Base-by-base conservation (phyloP, 257 asterid species). In the Fraxinus quadrangulata region DNA sequence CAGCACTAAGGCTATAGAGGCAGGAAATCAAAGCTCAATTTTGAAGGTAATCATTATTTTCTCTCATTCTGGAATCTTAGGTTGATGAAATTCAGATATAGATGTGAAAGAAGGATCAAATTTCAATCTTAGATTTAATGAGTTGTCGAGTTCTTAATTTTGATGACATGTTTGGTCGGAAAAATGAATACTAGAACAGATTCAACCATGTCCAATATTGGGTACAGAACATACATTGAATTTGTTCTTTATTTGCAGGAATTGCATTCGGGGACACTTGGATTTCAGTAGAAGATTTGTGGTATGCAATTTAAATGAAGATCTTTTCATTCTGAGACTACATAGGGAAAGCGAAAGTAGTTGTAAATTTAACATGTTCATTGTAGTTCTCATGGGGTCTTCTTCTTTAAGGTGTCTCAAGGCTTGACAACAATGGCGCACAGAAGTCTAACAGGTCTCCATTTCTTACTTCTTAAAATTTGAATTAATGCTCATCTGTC, bases 261-360 rank as follows among this genome's bases (percentile, higher is more conserved):
- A 30, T 36, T 34, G 96, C 92, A 71, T 83, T 95, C 82, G 99
- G 99, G 51, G 93, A 89, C 78, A 85, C 94, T n/a, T 96, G 98
- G 99, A 96, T 93, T 70, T 96, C 99, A 75, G 97, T 98, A 6
- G 98, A 90, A 82, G 98, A 96, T 88, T 96, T 87, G 92, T 88
- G 91, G 99, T 96, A 85, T 65, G 4, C 45, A 14, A 4, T 30
- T 21, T 7, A 45, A 54, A 61, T 56, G 42, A 39, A 36, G 31
- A 37, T 66, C 1, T 71, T 68, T 78, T 6, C 12, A 63, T 30
- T 51, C 33, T 68, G 39, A 77, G 67, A 34, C 36, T 68, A 74
- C 59, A 61, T 80, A 67, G 72, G 79, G 70, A 78, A 74, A 34
- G 82, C 70, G 68, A 72, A 37, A 19, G 13, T 36, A 31, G 80